These are phyloP conservation scores for Coelastrella sp. DNA, from an alignment of 139 green algal species.

Conservation along the genomic window DNA sequence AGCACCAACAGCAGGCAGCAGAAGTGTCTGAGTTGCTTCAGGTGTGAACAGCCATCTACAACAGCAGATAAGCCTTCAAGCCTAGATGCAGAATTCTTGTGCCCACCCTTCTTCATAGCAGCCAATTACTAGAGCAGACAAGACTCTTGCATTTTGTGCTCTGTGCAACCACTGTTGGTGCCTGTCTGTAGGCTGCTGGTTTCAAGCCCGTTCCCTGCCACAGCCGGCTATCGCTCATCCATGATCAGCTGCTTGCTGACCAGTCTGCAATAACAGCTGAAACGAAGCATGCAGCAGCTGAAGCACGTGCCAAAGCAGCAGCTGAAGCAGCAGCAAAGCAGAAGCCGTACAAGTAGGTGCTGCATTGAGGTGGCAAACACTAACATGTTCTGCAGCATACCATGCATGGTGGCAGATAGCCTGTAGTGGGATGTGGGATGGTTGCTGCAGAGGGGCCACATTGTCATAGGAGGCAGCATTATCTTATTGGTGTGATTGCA, in stretches of 20 bases:
- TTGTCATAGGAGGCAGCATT: too few species aligned
- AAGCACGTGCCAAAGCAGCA: constrained; percentile 47
- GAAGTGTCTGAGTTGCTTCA: constrained; percentile 33
- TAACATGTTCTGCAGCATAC: too few species aligned
- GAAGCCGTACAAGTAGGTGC: constrained; percentile 42
- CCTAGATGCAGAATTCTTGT: too few species aligned
- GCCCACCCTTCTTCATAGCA: not conserved
- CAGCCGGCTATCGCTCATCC: not conserved
- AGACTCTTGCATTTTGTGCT: not conserved
- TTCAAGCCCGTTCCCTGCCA: not conserved
- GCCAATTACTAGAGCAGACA: not conserved
- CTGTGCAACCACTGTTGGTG: not conserved
- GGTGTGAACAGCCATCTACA: not conserved
- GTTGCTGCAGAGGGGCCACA: too few species aligned
- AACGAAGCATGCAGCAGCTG: constrained; percentile 22
- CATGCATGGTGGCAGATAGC: too few species aligned
- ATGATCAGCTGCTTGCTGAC: constrained; percentile 38
- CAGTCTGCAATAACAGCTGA: constrained; percentile 32
- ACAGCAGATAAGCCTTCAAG: too few species aligned
- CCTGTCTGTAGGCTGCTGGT: not conserved
- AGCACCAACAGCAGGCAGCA: not conserved
- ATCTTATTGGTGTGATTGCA: too few species aligned
- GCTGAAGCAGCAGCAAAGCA: constrained; percentile 34
- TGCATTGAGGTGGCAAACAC: not conserved
- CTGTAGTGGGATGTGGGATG: too few species aligned